These are phyloP conservation scores for Trichoderma asperelloides DNA, from an alignment of 495 filamentous ascomycete genomes.

Conservation along the genomic window DNA sequence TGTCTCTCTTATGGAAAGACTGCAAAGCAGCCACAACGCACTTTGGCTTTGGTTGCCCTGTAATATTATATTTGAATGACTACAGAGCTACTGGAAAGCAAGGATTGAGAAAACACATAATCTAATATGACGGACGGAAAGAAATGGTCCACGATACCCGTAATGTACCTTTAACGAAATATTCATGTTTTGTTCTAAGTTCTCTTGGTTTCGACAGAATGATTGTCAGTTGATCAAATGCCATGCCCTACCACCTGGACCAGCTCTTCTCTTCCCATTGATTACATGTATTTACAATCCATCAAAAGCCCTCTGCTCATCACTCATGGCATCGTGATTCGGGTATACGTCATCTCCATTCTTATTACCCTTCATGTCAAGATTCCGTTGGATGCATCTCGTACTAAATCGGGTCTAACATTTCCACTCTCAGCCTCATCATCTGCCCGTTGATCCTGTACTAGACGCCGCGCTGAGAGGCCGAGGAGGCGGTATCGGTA, in stretches of 20 bases:
- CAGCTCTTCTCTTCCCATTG: neutral
- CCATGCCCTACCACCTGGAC: neutral
- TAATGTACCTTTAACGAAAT: neutral
- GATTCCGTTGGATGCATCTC: neutral
- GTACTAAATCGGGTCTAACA: neutral
- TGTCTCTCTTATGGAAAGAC: neutral
- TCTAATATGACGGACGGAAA: neutral
- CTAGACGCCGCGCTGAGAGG: conserved; percentile 33
- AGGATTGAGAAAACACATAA: neutral
- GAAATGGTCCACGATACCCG: neutral
- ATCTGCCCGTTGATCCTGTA: conserved; percentile 30
- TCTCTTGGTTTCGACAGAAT: neutral
- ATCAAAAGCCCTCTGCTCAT: neutral
- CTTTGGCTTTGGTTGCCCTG: too few relatives aligned
- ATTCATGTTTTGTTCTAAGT: neutral
- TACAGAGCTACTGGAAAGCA: neutral
- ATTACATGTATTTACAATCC: neutral
- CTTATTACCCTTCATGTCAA: neutral
- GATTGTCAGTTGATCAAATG: neutral
- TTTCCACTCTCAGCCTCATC: neutral
- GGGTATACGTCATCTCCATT: neutral
- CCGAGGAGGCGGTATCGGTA: conserved; percentile 29
- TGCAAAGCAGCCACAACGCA: too few relatives aligned
- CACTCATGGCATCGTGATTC: neutral
- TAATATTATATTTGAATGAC: too few relatives aligned